A percentile compares a stretch with the other conserved stretches of the same genome.
These are phyloP conservation scores for Globisporangium camurandrum DNA, from an alignment of 352 stramenopile species.

Conservation along the genomic window DNA sequence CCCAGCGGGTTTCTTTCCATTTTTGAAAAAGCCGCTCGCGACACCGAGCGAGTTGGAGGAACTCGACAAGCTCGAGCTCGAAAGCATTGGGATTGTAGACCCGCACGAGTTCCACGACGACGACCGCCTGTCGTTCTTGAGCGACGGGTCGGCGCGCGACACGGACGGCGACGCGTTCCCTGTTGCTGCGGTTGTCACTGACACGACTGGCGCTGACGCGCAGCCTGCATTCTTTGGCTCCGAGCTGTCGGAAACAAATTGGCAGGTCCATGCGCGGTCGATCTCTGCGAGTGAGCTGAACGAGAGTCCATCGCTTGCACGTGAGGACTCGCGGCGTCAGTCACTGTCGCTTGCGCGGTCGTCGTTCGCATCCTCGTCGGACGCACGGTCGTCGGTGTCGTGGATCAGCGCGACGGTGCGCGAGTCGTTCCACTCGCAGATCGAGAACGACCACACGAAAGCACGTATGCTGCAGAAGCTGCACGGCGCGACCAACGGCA, in stretches of 20 bases:
- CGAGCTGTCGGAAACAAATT: constrained; percentile 1
- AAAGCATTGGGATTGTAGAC: constrained; percentile 36
- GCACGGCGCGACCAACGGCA: constrained; percentile 30
- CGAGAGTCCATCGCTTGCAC: constrained; percentile 2
- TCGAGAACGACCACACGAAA: constrained; percentile 56
- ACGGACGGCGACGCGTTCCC: no score
- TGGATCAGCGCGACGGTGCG: constrained; percentile 24
- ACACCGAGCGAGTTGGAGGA: constrained; percentile 76
- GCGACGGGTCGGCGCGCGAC: constrained; percentile 21
- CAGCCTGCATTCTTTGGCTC: constrained; percentile 9
- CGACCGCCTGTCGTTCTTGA: constrained; percentile 27
- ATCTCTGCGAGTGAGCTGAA: constrained; percentile 5
- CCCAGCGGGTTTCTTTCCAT: constrained; percentile 81
- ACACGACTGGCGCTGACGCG: no score
- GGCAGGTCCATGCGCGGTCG: constrained; percentile 6
- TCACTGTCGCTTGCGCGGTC: constrained; percentile 27
- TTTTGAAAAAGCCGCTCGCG: constrained; percentile 80
- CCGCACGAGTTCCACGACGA: constrained; percentile 23
- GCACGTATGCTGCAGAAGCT: constrained; percentile 57
- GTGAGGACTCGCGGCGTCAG: constrained; percentile 7
- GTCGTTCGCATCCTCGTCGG: constrained; percentile 21
- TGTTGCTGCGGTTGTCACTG: constrained; percentile 1
- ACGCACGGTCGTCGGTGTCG: constrained; percentile 20
- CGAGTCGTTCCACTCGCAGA: constrained; percentile 39
- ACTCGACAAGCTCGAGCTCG: constrained; percentile 82